Percentiles rank a stretch among this genome's conserved stretches.
phyloP scores from a whole-genome alignment of 345 rosid genomes.

The Conringia planisiliqua region DNA sequence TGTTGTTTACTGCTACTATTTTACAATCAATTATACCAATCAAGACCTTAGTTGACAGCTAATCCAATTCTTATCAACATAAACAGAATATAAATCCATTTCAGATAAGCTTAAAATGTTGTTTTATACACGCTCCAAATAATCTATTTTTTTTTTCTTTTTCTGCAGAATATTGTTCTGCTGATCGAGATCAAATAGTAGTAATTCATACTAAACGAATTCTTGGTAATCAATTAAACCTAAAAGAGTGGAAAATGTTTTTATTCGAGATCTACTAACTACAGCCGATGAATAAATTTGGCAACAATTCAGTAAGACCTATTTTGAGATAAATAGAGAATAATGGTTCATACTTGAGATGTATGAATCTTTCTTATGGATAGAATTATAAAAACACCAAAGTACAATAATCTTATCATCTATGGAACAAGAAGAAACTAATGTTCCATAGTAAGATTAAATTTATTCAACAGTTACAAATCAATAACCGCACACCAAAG shows the following conservation, averaged over 20 bases:
- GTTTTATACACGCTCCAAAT: neutral
- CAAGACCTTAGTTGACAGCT: too few relatives aligned
- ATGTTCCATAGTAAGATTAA: constrained; percentile 15
- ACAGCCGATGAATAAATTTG: neutral
- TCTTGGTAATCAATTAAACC: neutral
- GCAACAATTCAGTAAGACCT: neutral
- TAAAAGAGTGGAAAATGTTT: neutral
- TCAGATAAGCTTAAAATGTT: neutral
- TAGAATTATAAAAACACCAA: neutral
- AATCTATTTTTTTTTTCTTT: neutral
- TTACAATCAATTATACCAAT: too few relatives aligned
- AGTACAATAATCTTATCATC: constrained; percentile 11
- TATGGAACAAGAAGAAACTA: neutral
- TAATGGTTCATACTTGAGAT: neutral
- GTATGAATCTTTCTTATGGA: neutral
- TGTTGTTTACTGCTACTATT: too few relatives aligned
- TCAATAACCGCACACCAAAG: constrained; percentile 12
- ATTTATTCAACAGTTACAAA: constrained; percentile 22
- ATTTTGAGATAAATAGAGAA: neutral
- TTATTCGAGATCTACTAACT: too few relatives aligned
- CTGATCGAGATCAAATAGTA: neutral
- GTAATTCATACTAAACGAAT: neutral
- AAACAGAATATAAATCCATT: neutral
- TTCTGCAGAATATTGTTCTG: neutral
- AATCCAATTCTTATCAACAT: constrained; percentile 7